Percentiles rank a stretch among this genome's conserved stretches.
Conservation (phyloP, 352 stramenopile genomes). For the Phytophthora sp. region DNA sequence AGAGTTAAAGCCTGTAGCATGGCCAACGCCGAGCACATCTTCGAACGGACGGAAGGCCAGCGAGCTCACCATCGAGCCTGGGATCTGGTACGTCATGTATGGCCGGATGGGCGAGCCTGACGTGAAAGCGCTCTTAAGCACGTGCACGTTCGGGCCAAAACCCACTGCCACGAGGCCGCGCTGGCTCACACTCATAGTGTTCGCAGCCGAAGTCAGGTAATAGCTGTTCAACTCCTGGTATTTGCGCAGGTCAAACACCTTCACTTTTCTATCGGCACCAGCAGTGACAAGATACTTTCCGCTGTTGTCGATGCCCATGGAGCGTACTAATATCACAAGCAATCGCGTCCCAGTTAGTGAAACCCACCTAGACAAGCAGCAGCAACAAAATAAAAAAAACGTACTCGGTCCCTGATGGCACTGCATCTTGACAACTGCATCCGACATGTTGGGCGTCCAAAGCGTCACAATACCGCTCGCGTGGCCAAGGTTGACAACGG, state of each 20-base stretch:
- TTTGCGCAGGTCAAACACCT: constrained; percentile 98
- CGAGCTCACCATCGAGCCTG: constrained; percentile 83
- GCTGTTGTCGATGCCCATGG: constrained; percentile 92
- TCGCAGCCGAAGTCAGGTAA: constrained; percentile 86
- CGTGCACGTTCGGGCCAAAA: constrained; percentile 91
- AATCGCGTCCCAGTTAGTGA: no score
- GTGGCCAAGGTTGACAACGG: constrained; percentile 96
- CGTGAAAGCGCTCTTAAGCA: constrained; percentile 92
- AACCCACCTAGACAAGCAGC: not conserved
- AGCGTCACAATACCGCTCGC: constrained; percentile 98
- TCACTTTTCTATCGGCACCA: constrained; percentile 94
- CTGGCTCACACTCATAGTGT: constrained; percentile 96
- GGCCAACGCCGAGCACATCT: constrained; percentile 97
- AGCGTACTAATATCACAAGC: constrained; percentile 63
- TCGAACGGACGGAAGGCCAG: constrained; percentile 98
- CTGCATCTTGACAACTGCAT: constrained; percentile 97
- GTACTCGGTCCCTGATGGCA: constrained; percentile 96
- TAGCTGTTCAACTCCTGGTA: constrained; percentile 96
- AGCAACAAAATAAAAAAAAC: constrained; percentile 16
- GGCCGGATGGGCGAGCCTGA: constrained; percentile 59
- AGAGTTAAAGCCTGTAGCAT: constrained; percentile 83
- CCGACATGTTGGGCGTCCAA: constrained; percentile 95
- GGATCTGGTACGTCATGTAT: constrained; percentile 93
- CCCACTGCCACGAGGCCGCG: constrained; percentile 94
- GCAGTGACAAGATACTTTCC: constrained; percentile 97